Evolutionary conservation across 192 early-diverging fungal genomes (phyloP).

Genomic region (Endogone sp.): DNA sequence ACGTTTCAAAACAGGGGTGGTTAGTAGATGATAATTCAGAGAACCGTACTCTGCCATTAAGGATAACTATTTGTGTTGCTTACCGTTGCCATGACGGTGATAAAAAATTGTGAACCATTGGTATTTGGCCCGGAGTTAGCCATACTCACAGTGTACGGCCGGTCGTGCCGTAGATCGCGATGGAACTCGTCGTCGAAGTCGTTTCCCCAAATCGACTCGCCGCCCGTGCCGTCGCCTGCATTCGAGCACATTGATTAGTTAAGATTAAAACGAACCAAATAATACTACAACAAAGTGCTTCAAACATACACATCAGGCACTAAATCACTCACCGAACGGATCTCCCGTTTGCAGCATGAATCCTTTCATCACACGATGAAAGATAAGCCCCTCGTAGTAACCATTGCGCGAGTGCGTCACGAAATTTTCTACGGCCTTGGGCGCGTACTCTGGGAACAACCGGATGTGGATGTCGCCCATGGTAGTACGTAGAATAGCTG

Average conservation of each 20-base stretch:
- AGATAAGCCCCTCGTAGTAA: constrained; percentile 91
- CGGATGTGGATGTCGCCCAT: constrained; percentile 88
- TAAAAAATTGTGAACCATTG: constrained; percentile 95
- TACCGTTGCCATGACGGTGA: constrained; percentile 86
- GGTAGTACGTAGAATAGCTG: constrained; percentile 84
- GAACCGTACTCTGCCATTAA: too few relatives aligned
- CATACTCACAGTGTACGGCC: constrained; percentile 92
- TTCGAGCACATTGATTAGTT: background rate
- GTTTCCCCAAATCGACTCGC: constrained; percentile 86
- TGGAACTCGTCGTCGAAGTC: constrained; percentile 95
- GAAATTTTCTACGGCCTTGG: constrained; percentile 95
- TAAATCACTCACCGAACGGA: constrained; percentile 51
- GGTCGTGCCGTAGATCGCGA: constrained; percentile 75
- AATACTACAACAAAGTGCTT: constrained; percentile 1
- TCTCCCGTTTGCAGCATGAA: constrained; percentile 99
- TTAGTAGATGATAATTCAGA: constrained; percentile 16
- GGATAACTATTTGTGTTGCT: constrained; percentile 8
- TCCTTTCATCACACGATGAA: constrained; percentile 94
- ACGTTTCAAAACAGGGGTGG: background rate
- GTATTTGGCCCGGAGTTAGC: constrained; percentile 89
- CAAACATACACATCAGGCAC: constrained; percentile 4
- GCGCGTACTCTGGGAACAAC: constrained; percentile 87
- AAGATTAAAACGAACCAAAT: constrained; percentile 8
- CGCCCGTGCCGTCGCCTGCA: constrained; percentile 88
- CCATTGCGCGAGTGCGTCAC: constrained; percentile 78